Percentiles rank a stretch among this genome's conserved stretches.
phyloP scores from a whole-genome alignment of 164 flowering plant species.

The Hamamelis virginiana region DNA sequence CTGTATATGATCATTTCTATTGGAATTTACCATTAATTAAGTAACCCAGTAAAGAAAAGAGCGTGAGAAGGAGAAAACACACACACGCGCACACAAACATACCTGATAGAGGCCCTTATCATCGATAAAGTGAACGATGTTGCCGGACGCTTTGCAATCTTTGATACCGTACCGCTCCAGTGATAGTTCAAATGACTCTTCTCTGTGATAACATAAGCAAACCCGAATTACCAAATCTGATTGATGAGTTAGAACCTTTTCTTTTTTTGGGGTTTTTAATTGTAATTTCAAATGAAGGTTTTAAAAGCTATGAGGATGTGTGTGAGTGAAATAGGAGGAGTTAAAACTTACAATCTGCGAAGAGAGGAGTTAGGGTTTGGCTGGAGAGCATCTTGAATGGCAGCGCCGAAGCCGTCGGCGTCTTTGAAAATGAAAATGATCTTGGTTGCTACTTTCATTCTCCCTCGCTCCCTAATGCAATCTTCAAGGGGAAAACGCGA shows the following conservation, averaged over 20 bases:
- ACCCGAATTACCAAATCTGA: neutral
- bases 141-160: conserved; percentile 50
- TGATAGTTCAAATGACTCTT: conserved; percentile 50
- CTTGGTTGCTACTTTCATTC: conserved; percentile 56
- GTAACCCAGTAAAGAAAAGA: neutral
- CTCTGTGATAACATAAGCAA: conserved; percentile 31
- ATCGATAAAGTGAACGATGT: conserved; percentile 50
- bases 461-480: conserved; percentile 1
- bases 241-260: neutral
- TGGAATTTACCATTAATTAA: neutral
- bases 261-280: too few species aligned
- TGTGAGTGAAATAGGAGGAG: neutral
- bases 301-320: neutral
- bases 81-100: too few species aligned
- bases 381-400: conserved; percentile 37
- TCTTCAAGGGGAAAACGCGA: too few species aligned
- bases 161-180: conserved; percentile 61
- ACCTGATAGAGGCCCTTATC: conserved; percentile 48
- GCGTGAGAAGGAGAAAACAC: neutral
- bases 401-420: conserved; percentile 40
- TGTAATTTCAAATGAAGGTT: too few species aligned
- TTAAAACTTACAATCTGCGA: conserved; percentile 32
- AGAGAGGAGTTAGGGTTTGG: conserved; percentile 40
- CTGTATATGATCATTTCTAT: too few species aligned
- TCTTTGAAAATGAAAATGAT: conserved; percentile 55